Base-by-base conservation (phyloP, 2,329 filamentous ascomycete species). In the Exutisphaerella laricina region DNA sequence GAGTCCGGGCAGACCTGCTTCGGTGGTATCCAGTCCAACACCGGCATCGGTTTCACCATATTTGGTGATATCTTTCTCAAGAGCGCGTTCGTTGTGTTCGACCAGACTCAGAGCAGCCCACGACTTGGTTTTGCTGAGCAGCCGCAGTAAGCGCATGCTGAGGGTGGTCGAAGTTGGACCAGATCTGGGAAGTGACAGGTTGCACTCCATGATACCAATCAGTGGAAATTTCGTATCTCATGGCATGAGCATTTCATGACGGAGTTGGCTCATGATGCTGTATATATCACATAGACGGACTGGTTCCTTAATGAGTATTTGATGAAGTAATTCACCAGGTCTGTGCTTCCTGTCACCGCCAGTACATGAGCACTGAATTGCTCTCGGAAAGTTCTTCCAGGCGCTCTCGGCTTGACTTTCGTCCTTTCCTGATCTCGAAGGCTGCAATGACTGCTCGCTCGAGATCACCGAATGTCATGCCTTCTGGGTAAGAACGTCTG, bases 61-160 rank as follows among this genome's bases (percentile, higher is more conserved):
- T 77, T 89, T 43, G 87, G 87, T 7, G 85, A 89, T 48, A 54
- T 64, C 43, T 64, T 88, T 69, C 73, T 92, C 53, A 92, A 92
- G 77, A 77, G 77, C 42, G 71, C 85, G 50, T 88, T 84, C 59
- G 79, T 83, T 21, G 78, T 87, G 35, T 88, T 87, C 62, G 82
- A 88, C 59, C 63, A 65, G 53, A 64, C 64, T 20, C 51, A 56
- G 45, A 54, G 54, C 29, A 57, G 59, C 3, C 67, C 70, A 12
- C 54, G 68, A 26, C 55, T 73, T 21, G 69, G 70, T 4, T 70
- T 72, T 44, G 70, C 69, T 6, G 59, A 63, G 51, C 68, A 70
- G 53, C 47, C 42, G n/a, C n/a, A n/a, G n/a, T n/a, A 35, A 23
- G 20, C 10, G 33, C n/a, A 10, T 7, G 18, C 16, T 12, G 4